These are phyloP conservation scores for Periconia macrospinosa DNA, from an alignment of 2,329 filamentous ascomycete genomes.

Conservation along the genomic window DNA sequence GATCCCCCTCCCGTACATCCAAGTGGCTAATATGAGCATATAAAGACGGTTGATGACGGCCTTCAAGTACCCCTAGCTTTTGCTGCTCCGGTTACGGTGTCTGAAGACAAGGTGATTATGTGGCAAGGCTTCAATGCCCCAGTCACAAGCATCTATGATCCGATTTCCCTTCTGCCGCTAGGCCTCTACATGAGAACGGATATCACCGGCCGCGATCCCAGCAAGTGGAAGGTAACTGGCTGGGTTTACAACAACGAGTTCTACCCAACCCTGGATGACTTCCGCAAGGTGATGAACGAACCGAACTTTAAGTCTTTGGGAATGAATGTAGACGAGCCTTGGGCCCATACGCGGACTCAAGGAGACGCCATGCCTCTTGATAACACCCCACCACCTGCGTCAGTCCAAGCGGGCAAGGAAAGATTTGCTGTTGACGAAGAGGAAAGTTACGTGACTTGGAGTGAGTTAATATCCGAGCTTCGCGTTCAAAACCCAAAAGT, in stretches of 20 bases:
- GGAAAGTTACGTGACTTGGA: conserved; percentile 54
- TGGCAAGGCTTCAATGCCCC: conserved; percentile 52
- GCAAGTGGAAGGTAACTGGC: conserved; percentile 54
- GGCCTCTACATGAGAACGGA: conserved; percentile 49
- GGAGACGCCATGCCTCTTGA: conserved; percentile 49
- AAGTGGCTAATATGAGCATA: conserved; percentile 12
- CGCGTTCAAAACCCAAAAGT: not conserved
- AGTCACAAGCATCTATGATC: conserved; percentile 46
- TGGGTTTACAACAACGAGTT: conserved; percentile 60
- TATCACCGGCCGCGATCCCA: conserved; percentile 54
- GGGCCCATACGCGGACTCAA: conserved; percentile 48
- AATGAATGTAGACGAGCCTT: conserved; percentile 53
- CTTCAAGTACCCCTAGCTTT: conserved; percentile 12
- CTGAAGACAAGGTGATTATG: conserved; percentile 44
- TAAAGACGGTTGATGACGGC: conserved; percentile 23
- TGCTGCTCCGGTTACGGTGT: not conserved
- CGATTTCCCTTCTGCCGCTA: conserved; percentile 50
- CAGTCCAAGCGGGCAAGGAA: conserved; percentile 48
- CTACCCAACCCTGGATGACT: conserved; percentile 54
- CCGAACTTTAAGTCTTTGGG: conserved; percentile 52
- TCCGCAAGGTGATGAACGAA: conserved; percentile 49
- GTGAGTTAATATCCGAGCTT: conserved; percentile 17
- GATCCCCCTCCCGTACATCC: not conserved
- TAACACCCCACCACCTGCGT: conserved; percentile 56
- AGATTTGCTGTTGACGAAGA: conserved; percentile 49